Conservation (phyloP, 768 basidiomycete genomes). For the Clathrus columnatus region DNA sequence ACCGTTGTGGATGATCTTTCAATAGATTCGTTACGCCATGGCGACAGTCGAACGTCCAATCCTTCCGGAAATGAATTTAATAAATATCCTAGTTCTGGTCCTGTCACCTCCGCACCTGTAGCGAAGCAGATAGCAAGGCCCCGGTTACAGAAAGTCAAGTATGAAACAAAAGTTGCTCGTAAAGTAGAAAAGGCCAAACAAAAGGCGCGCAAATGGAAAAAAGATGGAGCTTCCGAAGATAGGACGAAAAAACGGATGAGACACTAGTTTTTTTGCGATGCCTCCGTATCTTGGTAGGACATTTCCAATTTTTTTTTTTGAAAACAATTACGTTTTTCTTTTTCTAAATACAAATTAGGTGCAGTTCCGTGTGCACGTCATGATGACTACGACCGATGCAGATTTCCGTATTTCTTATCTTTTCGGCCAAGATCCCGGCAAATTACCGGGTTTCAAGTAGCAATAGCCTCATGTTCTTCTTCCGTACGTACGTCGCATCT, state of each 20-base stretch:
- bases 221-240: constrained; percentile 64
- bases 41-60: constrained; percentile 31
- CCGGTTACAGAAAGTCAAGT: constrained; percentile 42
- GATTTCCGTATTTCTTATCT: not conserved
- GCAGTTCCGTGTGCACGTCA: not conserved
- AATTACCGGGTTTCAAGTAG: not conserved
- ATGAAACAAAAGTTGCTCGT: constrained; percentile 64
- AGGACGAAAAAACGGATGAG: constrained; percentile 34
- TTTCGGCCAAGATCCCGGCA: not conserved
- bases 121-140: constrained; percentile 13
- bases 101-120: constrained; percentile 8
- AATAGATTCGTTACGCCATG: constrained; percentile 39
- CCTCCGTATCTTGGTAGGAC: not conserved
- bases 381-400: not conserved
- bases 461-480: not conserved
- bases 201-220: constrained; percentile 53
- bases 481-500: not conserved
- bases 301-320: not conserved
- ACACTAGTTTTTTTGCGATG: constrained; percentile 1
- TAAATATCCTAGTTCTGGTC: not conserved
- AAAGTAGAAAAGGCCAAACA: constrained; percentile 56
- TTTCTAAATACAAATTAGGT: not conserved
- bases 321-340: not conserved
- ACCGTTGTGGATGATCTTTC: constrained; percentile 92
- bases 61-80: constrained; percentile 20